Evolutionary conservation across 306 rosid species (phyloP).

Genomic region (Arachis stenosperma): DNA sequence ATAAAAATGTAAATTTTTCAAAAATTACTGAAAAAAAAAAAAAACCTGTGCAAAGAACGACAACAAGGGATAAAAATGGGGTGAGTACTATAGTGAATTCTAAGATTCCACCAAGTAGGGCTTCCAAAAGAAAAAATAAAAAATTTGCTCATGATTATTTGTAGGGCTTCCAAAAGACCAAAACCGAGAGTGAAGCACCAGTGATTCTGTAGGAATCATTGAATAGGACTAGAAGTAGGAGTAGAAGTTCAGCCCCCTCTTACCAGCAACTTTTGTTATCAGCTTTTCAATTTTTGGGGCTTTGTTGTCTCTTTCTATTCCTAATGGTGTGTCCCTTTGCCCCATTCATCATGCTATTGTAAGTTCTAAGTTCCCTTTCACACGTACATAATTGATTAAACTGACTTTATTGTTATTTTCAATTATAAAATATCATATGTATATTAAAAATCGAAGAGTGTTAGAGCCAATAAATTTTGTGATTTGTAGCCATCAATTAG

Average conservation of each 20-base stretch:
- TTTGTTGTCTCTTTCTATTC: slow-evolving; percentile 4
- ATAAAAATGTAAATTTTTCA: too few species aligned
- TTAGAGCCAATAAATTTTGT: too few species aligned
- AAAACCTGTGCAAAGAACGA: too few species aligned
- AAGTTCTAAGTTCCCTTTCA: neutral
- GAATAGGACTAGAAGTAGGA: neutral
- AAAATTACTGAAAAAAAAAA: too few species aligned
- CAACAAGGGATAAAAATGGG: too few species aligned
- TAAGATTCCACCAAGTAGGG: slow-evolving; percentile 14
- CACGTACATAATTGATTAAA: neutral
- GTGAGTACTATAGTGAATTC: neutral
- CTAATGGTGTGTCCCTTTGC: neutral
- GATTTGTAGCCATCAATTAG: too few species aligned
- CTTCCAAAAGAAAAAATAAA: slow-evolving; percentile 5
- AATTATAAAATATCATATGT: too few species aligned
- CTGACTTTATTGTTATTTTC: neutral
- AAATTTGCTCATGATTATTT: slow-evolving; percentile 12
- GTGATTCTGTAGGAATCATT: slow-evolving; percentile 1
- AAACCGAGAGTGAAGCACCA: neutral
- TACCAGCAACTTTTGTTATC: neutral
- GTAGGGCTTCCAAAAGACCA: neutral
- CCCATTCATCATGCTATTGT: neutral
- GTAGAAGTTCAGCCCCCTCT: neutral
- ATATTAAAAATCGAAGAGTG: too few species aligned
- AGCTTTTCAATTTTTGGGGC: neutral